phyloP scores from a whole-genome alignment of 495 filamentous ascomycete genomes.

The Aspergillus sclerotioniger region DNA sequence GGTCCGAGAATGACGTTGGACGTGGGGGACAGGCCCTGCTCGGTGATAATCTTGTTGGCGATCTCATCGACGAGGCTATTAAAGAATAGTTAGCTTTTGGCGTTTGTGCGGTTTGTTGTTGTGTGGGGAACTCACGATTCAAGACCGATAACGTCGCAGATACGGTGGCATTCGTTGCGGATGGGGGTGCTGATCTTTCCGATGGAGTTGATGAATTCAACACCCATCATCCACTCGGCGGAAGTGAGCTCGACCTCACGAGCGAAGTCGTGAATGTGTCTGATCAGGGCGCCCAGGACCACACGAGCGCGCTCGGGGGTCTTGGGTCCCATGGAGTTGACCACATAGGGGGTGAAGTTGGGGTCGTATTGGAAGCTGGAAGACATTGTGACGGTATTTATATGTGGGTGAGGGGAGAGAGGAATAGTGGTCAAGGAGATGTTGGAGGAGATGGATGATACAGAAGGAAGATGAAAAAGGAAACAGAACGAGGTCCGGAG shows the following conservation, averaged over 20 bases:
- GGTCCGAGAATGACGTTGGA: conserved; percentile 82
- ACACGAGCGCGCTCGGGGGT: conserved; percentile 64
- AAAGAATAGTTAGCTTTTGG: conserved; percentile 7
- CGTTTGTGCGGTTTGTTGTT: conserved; percentile 1
- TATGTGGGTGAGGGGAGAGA: conserved; percentile 7
- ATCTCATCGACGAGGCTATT: conserved; percentile 76
- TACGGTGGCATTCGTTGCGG: conserved; percentile 73
- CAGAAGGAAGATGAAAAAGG: neutral
- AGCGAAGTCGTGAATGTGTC: conserved; percentile 79
- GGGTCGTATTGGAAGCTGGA: conserved; percentile 58
- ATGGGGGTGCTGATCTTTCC: conserved; percentile 56
- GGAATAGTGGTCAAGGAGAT: neutral
- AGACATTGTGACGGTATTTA: conserved; percentile 29
- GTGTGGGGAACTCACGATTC: conserved; percentile 59
- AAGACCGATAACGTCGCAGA: conserved; percentile 77
- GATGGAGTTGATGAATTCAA: conserved; percentile 58
- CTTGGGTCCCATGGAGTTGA: conserved; percentile 74
- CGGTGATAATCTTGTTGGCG: conserved; percentile 74
- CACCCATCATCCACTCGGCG: conserved; percentile 78
- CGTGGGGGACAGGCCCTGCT: conserved; percentile 67
- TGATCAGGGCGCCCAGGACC: conserved; percentile 64
- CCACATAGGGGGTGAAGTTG: conserved; percentile 70
- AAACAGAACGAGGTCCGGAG: neutral
- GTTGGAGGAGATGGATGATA: neutral
- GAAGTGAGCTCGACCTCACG: conserved; percentile 77